Evolutionary conservation across 2,329 filamentous ascomycete species (phyloP), one percentile per base, ranked within the genome.

Genomic region (Fusarium compactum): DNA sequence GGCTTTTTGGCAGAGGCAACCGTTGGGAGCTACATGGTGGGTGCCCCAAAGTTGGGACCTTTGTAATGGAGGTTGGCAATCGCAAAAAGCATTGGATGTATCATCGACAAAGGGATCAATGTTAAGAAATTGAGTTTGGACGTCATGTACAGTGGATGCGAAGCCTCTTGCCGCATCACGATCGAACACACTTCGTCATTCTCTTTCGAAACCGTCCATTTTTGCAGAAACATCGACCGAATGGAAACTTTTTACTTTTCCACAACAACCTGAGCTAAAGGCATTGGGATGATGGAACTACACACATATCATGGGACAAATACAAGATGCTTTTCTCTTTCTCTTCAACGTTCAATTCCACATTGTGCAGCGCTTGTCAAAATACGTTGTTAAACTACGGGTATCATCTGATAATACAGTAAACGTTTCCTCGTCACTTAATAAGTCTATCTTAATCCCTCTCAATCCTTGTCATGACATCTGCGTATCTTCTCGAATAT

Each of bases 371-470:
- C 40, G 24, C 4, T n/a, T 34, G 18, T n/a, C 5, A 18, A 27
- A 10, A 20, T 20, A 9, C 9, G 8, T 6, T 27, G 20, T 32
- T 53, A 20, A 57, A 60, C 82, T 60, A 65, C 32, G 72, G 72
- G 69, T 74, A 74, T 74, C 72, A 67, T 67, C 51, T 57, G 46
- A 48, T 59, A 58, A 30, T 51, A 58, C 47, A 34, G 18, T 72
- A 18, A 62, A 55, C n/a, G 56, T 32, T 25, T 18, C 38, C 43
- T 48, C 60, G 22, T 56, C 34, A 27, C 34, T 14, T 58, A 22
- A 58, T 25, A 12, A 32, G 43, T 15, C 15, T 25, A 30, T 41
- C 16, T 14, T 45, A 55, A 27, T 32, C 12, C 20, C 25, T 25
- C 12, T 53, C 18, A 9, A 40, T 18, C 14, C 15, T n/a, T n/a